Percentiles rank a stretch among this genome's conserved stretches.
Evolutionary conservation across 768 basidiomycete species (phyloP).

Genomic region (Mycena floridula): DNA sequence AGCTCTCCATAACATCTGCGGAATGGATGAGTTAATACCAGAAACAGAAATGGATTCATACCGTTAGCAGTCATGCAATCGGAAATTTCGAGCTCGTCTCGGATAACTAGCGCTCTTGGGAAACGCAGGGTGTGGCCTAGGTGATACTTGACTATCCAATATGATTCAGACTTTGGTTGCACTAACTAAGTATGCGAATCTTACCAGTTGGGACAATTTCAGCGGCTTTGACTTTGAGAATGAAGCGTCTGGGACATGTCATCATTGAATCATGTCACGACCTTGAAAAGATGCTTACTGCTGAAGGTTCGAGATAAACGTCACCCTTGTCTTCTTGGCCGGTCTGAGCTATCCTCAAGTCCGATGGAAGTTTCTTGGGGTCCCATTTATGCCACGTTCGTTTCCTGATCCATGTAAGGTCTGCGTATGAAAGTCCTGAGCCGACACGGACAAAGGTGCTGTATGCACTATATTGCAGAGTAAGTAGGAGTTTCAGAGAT

Average conservation of each 20-base stretch:
- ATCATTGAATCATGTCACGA: neutral
- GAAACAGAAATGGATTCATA: too few species aligned
- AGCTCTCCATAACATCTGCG: conserved; percentile 51
- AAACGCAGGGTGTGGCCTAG: conserved; percentile 91
- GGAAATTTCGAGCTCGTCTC: conserved; percentile 66
- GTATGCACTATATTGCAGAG: conserved; percentile 45
- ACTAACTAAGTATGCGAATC: conserved; percentile 7
- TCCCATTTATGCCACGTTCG: conserved; percentile 84
- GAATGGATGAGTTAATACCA: neutral
- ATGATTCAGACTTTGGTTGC: too few species aligned
- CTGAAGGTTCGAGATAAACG: conserved; percentile 81
- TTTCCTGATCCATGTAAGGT: conserved; percentile 79
- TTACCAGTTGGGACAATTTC: conserved; percentile 77
- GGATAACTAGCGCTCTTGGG: conserved; percentile 75
- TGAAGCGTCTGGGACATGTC: conserved; percentile 69
- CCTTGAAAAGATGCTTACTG: conserved; percentile 54
- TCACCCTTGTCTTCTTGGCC: conserved; percentile 81
- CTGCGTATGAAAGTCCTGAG: conserved; percentile 77
- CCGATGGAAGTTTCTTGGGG: conserved; percentile 65
- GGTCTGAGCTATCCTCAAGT: conserved; percentile 54
- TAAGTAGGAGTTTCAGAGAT: neutral
- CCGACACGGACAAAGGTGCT: conserved; percentile 87
- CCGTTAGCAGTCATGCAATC: conserved; percentile 74
- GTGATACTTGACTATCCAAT: conserved; percentile 82
- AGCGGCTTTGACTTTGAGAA: conserved; percentile 88